phyloP scores from a whole-genome alignment of 2,329 filamentous ascomycete species.

The Fusarium sterilihyphosum region DNA sequence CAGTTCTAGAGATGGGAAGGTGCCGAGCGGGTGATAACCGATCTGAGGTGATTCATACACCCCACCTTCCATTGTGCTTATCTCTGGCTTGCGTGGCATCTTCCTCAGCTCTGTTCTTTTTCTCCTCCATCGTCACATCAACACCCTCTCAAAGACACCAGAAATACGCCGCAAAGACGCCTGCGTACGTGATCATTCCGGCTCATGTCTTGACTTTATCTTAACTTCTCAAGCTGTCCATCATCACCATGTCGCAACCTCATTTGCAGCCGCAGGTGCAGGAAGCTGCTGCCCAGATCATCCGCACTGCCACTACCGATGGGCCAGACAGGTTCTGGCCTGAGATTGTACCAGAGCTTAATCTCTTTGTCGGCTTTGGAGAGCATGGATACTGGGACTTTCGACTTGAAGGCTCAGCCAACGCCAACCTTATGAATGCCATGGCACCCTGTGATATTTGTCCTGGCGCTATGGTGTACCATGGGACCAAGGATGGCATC shows the following conservation, averaged over 20 bases:
- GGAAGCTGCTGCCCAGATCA: background rate
- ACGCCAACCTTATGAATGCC: background rate
- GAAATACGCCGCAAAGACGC: background rate
- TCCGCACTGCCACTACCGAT: accelerated
- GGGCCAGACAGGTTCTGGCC: background rate
- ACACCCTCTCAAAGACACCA: background rate
- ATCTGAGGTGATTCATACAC: background rate
- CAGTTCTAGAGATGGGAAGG: too few relatives aligned
- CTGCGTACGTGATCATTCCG: background rate
- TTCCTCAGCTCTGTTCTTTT: background rate
- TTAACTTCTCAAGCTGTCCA: background rate
- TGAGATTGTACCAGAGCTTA: background rate
- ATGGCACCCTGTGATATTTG: background rate
- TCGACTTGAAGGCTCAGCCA: background rate
- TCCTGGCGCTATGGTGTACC: background rate
- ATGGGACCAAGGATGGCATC: background rate
- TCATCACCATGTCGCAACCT: background rate
- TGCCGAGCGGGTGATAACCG: too few relatives aligned
- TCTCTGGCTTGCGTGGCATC: background rate
- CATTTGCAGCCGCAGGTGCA: too few relatives aligned
- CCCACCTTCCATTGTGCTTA: background rate
- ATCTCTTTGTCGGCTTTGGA: accelerated
- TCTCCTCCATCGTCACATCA: background rate
- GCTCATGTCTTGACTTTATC: background rate
- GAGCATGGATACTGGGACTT: background rate